These are phyloP conservation scores for Globisporangium apiculatum DNA, from an alignment of 352 stramenopile genomes.

Conservation along the genomic window DNA sequence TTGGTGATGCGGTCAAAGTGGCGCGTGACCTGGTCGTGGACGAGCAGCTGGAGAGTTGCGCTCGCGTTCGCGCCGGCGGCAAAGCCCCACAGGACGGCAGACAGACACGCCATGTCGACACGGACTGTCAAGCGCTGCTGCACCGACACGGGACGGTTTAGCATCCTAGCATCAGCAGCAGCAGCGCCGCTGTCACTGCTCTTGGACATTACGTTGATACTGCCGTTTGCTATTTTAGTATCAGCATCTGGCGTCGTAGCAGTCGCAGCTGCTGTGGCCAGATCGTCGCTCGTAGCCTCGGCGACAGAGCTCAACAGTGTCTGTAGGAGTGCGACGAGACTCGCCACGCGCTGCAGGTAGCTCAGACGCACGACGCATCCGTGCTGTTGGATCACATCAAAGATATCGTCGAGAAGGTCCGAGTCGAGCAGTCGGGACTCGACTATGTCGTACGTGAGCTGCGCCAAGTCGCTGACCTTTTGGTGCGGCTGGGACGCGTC, in stretches of 20 bases:
- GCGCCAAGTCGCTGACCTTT: background rate
- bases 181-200: background rate
- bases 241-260: background rate
- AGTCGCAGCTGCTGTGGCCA: background rate
- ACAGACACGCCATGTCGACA: constrained; percentile 45
- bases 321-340: constrained; percentile 39
- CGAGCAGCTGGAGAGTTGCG: constrained; percentile 14
- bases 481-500: background rate
- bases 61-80: constrained; percentile 17
- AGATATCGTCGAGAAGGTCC: constrained; percentile 17
- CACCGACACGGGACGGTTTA: too few species aligned
- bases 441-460: constrained; percentile 17
- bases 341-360: constrained; percentile 33
- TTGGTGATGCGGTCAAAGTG: constrained; percentile 22
- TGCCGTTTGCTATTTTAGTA: constrained; percentile 6
- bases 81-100: constrained; percentile 51
- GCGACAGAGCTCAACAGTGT: constrained; percentile 19
- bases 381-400: constrained; percentile 27
- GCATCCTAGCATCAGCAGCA: too few species aligned
- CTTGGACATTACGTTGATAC: background rate
- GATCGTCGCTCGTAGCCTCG: constrained; percentile 2
- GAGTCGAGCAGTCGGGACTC: constrained; percentile 16
- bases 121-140: constrained; percentile 15
- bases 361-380: constrained; percentile 16
- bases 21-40: constrained; percentile 24